Conservation (phyloP, 163 green algal genomes). For the Chloromonas sp. region DNA sequence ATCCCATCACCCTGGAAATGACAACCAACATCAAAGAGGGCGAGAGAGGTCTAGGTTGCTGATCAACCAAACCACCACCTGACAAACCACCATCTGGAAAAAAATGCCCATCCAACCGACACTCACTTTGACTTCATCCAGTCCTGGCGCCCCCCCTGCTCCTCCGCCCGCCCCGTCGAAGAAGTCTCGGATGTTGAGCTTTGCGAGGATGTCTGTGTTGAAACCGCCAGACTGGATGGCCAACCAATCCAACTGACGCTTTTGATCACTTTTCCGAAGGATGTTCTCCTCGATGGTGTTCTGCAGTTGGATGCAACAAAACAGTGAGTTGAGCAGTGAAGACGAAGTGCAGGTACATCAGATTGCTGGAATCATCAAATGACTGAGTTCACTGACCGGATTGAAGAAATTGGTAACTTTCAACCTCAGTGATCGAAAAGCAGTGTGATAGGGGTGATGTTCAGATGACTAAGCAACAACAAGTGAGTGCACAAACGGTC, state of each 20-base stretch:
- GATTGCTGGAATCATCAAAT: too few relatives aligned
- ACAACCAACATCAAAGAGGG: background rate
- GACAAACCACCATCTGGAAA: background rate
- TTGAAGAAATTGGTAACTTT: too few relatives aligned
- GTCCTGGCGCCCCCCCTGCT: background rate
- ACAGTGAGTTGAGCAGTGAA: too few relatives aligned
- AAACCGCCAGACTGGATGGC: slow-evolving; percentile 93
- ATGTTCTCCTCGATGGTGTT: slow-evolving; percentile 93
- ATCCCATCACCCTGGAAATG: background rate
- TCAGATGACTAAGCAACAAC: too few relatives aligned
- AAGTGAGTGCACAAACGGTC: too few relatives aligned
- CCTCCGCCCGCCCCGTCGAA: background rate
- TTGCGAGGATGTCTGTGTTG: slow-evolving; percentile 61
- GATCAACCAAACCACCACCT: background rate
- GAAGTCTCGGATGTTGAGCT: slow-evolving; percentile 5
- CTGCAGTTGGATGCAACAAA: background rate
- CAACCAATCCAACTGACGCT: slow-evolving; percentile 90
- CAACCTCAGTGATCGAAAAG: too few relatives aligned
- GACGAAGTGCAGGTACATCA: too few relatives aligned
- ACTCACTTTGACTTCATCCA: background rate
- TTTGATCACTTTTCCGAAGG: slow-evolving; percentile 92
- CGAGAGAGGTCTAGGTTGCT: background rate
- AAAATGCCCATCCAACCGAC: background rate
- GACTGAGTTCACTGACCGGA: too few relatives aligned
- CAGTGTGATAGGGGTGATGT: too few relatives aligned